A percentile compares a stretch with the other conserved stretches of the same genome.
phyloP scores from a whole-genome alignment of 2,329 filamentous ascomycete species.

The Botrytis fabae region DNA sequence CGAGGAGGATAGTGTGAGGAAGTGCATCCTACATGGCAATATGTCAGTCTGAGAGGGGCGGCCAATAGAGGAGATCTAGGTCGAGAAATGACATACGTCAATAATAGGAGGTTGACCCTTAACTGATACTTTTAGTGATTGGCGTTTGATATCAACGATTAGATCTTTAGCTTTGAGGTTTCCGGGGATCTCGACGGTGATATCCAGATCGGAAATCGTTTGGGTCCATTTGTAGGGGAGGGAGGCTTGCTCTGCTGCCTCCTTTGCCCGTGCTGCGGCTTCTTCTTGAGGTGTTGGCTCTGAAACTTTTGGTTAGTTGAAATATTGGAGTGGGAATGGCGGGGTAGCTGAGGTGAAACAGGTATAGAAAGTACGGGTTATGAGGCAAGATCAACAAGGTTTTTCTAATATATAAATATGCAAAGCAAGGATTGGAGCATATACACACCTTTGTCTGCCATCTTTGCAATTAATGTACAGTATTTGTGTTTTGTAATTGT shows the following conservation, averaged over 20 bases:
- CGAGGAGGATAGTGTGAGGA: conserved; percentile 73
- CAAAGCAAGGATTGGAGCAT: background rate
- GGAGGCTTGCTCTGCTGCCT: conserved; percentile 82
- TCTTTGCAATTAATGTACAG: conserved; percentile 18
- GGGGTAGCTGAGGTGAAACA: conserved; percentile 14
- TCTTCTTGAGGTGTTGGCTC: conserved; percentile 50
- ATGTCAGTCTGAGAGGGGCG: background rate
- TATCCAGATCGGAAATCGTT: conserved; percentile 83
- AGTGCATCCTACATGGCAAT: conserved; percentile 68
- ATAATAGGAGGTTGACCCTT: conserved; percentile 88
- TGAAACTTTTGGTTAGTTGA: conserved; percentile 25
- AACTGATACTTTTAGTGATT: conserved; percentile 73
- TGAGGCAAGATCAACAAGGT: background rate
- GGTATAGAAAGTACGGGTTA: background rate
- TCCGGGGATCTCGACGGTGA: conserved; percentile 74
- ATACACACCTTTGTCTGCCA: conserved; percentile 35
- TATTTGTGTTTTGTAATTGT: conserved; percentile 24
- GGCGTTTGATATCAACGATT: conserved; percentile 78
- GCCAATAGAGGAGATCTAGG: background rate
- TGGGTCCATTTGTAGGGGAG: conserved; percentile 98
- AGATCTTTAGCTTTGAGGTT: conserved; percentile 85
- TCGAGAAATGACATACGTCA: conserved; percentile 55
- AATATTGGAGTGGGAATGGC: background rate
- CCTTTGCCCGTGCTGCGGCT: conserved; percentile 64
- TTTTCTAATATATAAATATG: background rate